Percentiles rank a stretch among this genome's conserved stretches.
Conservation (phyloP, 2,329 filamentous ascomycete species). For the Stemphylium vesicarium region DNA sequence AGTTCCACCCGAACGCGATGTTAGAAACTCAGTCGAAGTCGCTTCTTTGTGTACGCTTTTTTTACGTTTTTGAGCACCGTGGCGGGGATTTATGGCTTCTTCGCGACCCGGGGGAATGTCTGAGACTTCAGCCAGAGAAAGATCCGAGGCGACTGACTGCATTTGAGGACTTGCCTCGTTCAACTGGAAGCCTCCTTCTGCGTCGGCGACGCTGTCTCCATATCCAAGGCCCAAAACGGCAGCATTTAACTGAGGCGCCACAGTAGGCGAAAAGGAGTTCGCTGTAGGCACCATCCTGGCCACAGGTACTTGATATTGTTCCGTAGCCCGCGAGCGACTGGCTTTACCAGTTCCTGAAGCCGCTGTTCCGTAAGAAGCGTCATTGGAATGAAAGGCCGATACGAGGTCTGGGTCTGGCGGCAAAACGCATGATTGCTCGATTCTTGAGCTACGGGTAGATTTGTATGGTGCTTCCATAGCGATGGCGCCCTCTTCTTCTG, state of each 20-base stretch:
- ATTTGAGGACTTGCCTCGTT: neutral
- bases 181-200: neutral
- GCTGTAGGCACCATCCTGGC: neutral
- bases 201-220: neutral
- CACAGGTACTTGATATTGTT: neutral
- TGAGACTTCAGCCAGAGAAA: neutral
- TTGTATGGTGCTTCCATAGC: neutral
- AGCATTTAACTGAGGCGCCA: neutral
- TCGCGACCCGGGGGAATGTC: neutral
- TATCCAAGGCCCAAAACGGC: neutral
- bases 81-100: neutral
- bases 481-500: neutral
- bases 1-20: neutral
- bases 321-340: neutral
- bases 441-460: neutral
- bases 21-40: neutral
- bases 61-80: neutral
- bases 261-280: neutral
- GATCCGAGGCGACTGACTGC: neutral
- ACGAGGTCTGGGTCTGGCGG: neutral
- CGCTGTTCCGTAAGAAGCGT: no score
- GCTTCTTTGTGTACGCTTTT: neutral
- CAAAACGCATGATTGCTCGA: neutral
- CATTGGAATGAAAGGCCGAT: neutral
- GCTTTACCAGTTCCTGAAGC: neutral